Evolutionary conservation across 2,329 filamentous ascomycete genomes (phyloP).

Genomic region (Colletotrichum sp.): DNA sequence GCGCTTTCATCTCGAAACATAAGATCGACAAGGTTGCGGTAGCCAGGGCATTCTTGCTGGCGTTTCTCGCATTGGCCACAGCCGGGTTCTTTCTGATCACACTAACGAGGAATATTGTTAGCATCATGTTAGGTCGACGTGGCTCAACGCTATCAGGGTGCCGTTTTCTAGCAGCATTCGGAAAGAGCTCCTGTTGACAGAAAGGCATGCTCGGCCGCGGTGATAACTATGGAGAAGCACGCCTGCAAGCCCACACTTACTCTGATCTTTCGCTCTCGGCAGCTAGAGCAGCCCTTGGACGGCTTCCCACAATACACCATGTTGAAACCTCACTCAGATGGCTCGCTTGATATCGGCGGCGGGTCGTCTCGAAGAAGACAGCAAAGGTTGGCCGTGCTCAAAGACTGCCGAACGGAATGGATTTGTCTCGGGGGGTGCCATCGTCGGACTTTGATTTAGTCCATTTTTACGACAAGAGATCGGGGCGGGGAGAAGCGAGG

Average conservation of each 20-base stretch:
- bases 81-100: constrained; percentile 55
- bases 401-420: background rate
- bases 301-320: constrained; percentile 66
- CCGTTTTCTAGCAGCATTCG: background rate
- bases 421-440: background rate
- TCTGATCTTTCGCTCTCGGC: constrained; percentile 60
- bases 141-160: background rate
- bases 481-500: background rate
- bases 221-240: background rate
- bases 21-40: constrained; percentile 59
- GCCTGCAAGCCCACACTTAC: constrained; percentile 40
- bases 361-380: background rate
- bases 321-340: background rate
- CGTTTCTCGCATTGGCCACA: constrained; percentile 62
- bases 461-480: background rate
- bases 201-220: background rate
- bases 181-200: background rate
- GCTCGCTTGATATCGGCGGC: background rate
- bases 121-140: background rate
- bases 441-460: background rate
- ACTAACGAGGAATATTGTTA: constrained; percentile 39
- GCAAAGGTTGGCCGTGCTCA: background rate
- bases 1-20: constrained; percentile 64
- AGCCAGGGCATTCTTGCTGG: constrained; percentile 57
- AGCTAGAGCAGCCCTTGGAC: constrained; percentile 61